Conservation (phyloP, 192 early-diverging fungal genomes). For the Rhizophagus prolifer region DNA sequence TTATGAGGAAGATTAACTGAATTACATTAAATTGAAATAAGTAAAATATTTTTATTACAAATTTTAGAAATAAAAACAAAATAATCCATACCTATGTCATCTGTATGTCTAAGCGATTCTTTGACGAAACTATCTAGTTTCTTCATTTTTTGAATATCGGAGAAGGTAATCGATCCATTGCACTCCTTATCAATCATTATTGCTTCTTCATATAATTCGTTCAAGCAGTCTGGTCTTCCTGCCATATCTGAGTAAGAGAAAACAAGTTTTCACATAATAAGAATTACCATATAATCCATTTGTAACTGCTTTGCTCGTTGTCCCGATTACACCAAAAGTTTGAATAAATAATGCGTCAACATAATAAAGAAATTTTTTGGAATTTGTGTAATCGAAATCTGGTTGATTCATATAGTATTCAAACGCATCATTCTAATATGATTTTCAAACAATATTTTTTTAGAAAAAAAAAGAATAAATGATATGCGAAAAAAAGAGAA, state of each 20-base stretch:
- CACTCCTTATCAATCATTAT: background rate
- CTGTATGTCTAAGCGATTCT: background rate
- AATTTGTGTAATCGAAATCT: background rate
- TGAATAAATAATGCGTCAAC: background rate
- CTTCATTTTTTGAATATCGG: background rate
- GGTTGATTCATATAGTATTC: background rate
- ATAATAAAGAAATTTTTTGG: background rate
- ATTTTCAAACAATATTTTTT: background rate
- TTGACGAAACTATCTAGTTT: constrained; percentile 17
- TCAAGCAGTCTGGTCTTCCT: constrained; percentile 5
- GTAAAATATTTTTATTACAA: background rate
- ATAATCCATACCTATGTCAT: background rate
- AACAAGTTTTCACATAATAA: no score
- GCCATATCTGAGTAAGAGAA: no score
- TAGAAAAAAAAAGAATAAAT: background rate
- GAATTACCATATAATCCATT: background rate
- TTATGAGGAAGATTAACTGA: background rate
- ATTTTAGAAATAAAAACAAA: background rate
- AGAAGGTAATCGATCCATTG: background rate
- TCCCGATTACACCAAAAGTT: background rate
- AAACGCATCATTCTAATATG: background rate
- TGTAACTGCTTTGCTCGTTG: background rate
- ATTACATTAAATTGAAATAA: background rate
- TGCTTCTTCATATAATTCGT: constrained; percentile 10
- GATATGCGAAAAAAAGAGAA: background rate